Evolutionary conservation across 441 rosid genomes (phyloP).

Genomic region (Bruguiera hainesii): DNA sequence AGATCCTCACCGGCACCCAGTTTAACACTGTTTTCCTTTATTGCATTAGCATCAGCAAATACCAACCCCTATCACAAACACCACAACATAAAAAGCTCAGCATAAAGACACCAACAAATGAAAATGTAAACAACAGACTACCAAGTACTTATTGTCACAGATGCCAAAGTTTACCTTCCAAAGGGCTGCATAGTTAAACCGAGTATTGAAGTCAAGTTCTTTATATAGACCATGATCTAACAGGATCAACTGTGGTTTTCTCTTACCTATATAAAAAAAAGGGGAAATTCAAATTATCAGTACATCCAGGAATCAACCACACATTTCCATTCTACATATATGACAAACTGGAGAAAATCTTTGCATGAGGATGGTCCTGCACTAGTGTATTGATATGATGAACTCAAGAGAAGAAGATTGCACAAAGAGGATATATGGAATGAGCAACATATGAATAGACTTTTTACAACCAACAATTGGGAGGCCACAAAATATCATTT

Average conservation of each 20-base stretch:
- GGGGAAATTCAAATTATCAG: slow-evolving; percentile 6
- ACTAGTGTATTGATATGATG: too few species aligned
- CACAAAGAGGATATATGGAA: too few species aligned
- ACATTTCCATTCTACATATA: too few species aligned
- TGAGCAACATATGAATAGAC: too few species aligned
- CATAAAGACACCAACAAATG: neutral
- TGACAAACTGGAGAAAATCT: too few species aligned
- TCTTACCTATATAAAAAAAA: slow-evolving; percentile 41
- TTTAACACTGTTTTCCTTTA: slow-evolving; percentile 73
- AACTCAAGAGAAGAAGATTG: too few species aligned
- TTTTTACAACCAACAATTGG: too few species aligned
- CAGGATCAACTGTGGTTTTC: slow-evolving; percentile 81
- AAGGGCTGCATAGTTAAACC: slow-evolving; percentile 82
- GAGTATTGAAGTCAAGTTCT: slow-evolving; percentile 73
- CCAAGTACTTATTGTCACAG: slow-evolving; percentile 8
- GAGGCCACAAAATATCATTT: too few species aligned
- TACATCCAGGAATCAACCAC: neutral
- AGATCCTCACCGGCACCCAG: slow-evolving; percentile 95
- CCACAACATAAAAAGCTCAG: slow-evolving; percentile 11
- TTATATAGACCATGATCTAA: slow-evolving; percentile 93
- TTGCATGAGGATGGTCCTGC: too few species aligned
- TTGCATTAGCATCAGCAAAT: slow-evolving; percentile 79
- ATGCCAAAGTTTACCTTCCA: slow-evolving; percentile 59
- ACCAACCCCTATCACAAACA: slow-evolving; percentile 55
- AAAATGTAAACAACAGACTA: slow-evolving; percentile 9